These are phyloP conservation scores for Alternaria solani DNA, from an alignment of 2,329 filamentous ascomycete species.

Conservation along the genomic window DNA sequence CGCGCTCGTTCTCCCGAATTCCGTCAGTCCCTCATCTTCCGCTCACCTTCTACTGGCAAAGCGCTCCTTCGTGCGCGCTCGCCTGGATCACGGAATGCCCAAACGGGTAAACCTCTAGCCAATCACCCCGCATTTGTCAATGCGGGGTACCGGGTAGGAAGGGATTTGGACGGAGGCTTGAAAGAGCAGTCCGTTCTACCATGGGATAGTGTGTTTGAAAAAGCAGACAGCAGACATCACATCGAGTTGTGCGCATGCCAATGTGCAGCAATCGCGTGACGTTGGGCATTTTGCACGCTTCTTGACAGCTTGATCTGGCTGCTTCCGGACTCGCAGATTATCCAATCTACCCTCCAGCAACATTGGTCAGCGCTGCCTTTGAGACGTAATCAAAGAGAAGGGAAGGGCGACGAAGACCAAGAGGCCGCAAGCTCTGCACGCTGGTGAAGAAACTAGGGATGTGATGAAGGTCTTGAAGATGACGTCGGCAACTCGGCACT, in stretches of 20 bases:
- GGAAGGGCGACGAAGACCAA: not conserved
- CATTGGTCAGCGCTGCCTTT: not conserved
- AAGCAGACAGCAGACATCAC: not conserved
- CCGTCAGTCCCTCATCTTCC: slow-evolving; percentile 4
- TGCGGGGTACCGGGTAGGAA: slow-evolving; percentile 26
- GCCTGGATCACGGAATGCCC: slow-evolving; percentile 25
- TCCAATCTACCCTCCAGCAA: not conserved
- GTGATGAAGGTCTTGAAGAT: not conserved
- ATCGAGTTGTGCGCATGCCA: not conserved
- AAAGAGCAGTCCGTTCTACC: not conserved
- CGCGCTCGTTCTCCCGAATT: slow-evolving; percentile 4
- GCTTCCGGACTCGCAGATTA: not conserved
- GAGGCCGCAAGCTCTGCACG: not conserved
- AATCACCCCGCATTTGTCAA: slow-evolving; percentile 32
- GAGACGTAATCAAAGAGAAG: not conserved
- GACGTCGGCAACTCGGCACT: slow-evolving; percentile 4
- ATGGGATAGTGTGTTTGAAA: not conserved
- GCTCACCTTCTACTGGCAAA: slow-evolving; percentile 5
- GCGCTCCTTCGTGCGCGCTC: slow-evolving; percentile 17
- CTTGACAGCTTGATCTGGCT: not conserved
- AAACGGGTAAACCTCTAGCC: slow-evolving; percentile 27
- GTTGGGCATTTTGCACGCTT: not conserved
- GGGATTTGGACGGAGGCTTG: not conserved
- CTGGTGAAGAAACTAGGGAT: not conserved
- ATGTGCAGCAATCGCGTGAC: not conserved